Base-by-base conservation (phyloP, 169 alveolate species). In the Cryptosporidium sp. region DNA sequence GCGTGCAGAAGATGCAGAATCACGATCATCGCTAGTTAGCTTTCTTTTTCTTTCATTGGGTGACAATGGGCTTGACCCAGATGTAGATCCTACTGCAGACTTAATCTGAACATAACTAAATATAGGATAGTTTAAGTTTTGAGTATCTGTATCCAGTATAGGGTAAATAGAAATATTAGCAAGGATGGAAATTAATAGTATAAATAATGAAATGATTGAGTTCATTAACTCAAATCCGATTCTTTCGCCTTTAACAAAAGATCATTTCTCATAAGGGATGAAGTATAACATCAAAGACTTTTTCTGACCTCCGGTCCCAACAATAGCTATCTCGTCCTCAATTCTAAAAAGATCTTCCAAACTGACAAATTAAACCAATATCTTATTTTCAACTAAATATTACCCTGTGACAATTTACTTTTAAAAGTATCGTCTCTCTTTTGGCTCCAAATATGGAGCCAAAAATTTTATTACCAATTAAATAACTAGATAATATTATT, bases 401-500 rank as follows among this genome's bases (percentile, higher is more conserved):
- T 55, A 9, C 14, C 21, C 12, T 55, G 67, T 55, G 67, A 55
- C 67, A n/a, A 23, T 55, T 51, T 26, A 26, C 23, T 35, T 16
- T 65, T 9, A 21, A n/a, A 65, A 65, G 71, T 65, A 65, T 65
- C 50, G 71, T 65, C 71, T 65, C 71, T 37, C 9, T 55, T 65
- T 65, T 65, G 71, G 71, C 71, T 65, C 71, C 71, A 65, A 65
- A 37, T 16, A 21, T n/a, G 35, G 67, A 55, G 67, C 67, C 67
- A n/a, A 55, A 55, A 48, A 16, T 48, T 26, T 21, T 55, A 41
- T 8, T 41, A 41, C 18, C 18, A 55, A 16, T 26, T 8, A 55
- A 55, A 21, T 26, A 12, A 55, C 0, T 55, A 55, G 0, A 21
- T 55, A 6, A n/a, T 26, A n/a, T n/a, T 55, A 8, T 14, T 14